Percentiles rank a stretch among this genome's conserved stretches.
These are phyloP conservation scores for Ganoderma leucocontextum DNA, from an alignment of 1,284 basidiomycete species.

Conservation along the genomic window DNA sequence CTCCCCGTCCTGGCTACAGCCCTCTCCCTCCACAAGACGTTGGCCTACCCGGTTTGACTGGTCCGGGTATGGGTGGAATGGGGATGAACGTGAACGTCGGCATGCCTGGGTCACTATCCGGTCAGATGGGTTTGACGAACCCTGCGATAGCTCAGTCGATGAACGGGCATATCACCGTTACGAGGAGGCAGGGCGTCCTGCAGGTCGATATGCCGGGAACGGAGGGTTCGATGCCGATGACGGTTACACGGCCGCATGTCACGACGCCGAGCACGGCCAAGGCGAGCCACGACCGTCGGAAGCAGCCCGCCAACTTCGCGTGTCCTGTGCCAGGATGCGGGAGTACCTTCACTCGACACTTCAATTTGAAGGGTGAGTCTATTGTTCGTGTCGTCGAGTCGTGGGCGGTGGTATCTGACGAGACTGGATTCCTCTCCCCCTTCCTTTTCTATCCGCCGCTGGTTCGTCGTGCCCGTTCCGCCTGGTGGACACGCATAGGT, in stretches of 20 bases:
- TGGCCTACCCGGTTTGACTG: conserved; percentile 32
- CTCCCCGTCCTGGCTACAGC: conserved; percentile 44
- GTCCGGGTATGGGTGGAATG: conserved; percentile 26
- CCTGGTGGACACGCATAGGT: conserved; percentile 47
- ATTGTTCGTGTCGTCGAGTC: conserved; percentile 20
- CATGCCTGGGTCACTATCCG: conserved; percentile 28
- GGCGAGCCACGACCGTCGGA: conserved; percentile 75
- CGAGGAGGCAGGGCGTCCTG: conserved; percentile 18
- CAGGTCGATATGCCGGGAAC: conserved; percentile 34
- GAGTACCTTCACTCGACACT: conserved; percentile 84
- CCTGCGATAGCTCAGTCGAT: conserved; percentile 24
- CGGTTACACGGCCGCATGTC: conserved; percentile 60
- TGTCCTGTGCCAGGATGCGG: conserved; percentile 83
- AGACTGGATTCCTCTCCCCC: conserved; percentile 16
- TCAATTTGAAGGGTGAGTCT: conserved; percentile 77
- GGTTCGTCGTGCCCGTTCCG: conserved; percentile 1
- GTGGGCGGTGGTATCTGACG: conserved; percentile 26
- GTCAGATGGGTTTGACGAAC: conserved; percentile 29
- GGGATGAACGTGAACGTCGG: conserved; percentile 22
- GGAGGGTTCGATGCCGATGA: conserved; percentile 35
- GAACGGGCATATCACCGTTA: conserved; percentile 21
- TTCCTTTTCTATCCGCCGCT: conserved; percentile 2
- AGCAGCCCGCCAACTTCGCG: conserved; percentile 76
- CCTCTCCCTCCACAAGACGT: conserved; percentile 41
- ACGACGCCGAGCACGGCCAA: conserved; percentile 79